Percentiles rank a stretch among this genome's conserved stretches.
These are phyloP conservation scores for Mercurialis annua DNA, from an alignment of 345 rosid species.

Conservation along the genomic window DNA sequence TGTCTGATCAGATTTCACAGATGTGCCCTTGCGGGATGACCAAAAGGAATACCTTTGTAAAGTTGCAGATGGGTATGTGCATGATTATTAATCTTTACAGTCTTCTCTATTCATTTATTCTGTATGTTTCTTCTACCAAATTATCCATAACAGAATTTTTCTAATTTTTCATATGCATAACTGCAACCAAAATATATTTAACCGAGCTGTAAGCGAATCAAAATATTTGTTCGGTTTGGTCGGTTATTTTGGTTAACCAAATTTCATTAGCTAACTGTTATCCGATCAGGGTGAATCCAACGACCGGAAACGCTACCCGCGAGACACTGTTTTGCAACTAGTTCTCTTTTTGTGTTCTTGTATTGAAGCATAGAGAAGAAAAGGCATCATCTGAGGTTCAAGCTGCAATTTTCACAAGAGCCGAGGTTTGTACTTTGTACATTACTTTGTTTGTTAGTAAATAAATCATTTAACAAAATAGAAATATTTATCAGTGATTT, in stretches of 20 bases:
- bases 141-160: too few species aligned
- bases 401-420: constrained; percentile 19
- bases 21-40: constrained; percentile 87
- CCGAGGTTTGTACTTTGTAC: constrained; percentile 18
- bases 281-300: constrained; percentile 57
- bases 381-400: constrained; percentile 3
- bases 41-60: constrained; percentile 84
- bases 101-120: background rate
- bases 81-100: background rate
- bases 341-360: constrained; percentile 12
- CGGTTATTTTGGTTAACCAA: background rate
- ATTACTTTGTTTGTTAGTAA: background rate
- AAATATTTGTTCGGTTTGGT: background rate
- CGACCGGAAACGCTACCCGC: constrained; percentile 76
- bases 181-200: too few species aligned
- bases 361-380: constrained; percentile 8
- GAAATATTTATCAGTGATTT: too few species aligned
- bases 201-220: too few species aligned
- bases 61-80: constrained; percentile 74
- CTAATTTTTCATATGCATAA: too few species aligned
- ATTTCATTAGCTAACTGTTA: constrained; percentile 1
- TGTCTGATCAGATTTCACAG: constrained; percentile 71
- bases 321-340: constrained; percentile 81
- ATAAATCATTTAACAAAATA: background rate
- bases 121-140: background rate